phyloP scores from a whole-genome alignment of 306 rosid genomes.

The Trifolium fragiferum region DNA sequence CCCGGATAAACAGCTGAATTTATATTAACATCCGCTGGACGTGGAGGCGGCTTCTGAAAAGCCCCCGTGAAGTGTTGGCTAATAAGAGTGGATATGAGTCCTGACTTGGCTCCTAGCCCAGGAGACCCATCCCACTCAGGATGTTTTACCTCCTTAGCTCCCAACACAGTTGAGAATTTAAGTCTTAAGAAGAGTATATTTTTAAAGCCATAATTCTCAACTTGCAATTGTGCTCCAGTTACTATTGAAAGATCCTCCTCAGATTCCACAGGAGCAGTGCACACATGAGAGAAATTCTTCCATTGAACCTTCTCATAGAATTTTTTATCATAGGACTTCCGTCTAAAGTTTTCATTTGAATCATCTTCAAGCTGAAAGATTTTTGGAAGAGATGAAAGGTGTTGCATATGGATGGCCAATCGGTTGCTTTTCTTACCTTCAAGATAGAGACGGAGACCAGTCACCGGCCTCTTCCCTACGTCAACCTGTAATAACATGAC shows the following conservation, averaged over 20 bases:
- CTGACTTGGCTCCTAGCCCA: slow-evolving; percentile 83
- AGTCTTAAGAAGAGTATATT: slow-evolving; percentile 83
- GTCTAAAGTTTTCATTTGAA: slow-evolving; percentile 61
- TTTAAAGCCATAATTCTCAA: slow-evolving; percentile 82
- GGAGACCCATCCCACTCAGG: slow-evolving; percentile 98
- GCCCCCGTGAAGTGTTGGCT: slow-evolving; percentile 91
- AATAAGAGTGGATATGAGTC: slow-evolving; percentile 90
- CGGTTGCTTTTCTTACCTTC: slow-evolving; percentile 96
- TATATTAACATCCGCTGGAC: slow-evolving; percentile 91
- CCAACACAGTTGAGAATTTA: slow-evolving; percentile 69
- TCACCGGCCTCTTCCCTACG: slow-evolving; percentile 94
- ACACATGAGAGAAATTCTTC: slow-evolving; percentile 97
- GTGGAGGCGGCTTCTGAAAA: slow-evolving; percentile 84
- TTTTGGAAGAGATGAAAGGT: slow-evolving; percentile 90
- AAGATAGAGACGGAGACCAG: slow-evolving; percentile 91
- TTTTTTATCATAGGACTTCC: slow-evolving; percentile 63
- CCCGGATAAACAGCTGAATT: slow-evolving; percentile 95
- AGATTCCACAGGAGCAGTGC: slow-evolving; percentile 92
- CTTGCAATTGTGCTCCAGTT: slow-evolving; percentile 93
- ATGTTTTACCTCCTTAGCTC: slow-evolving; percentile 70
- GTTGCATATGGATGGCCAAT: slow-evolving; percentile 91
- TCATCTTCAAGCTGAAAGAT: slow-evolving; percentile 85
- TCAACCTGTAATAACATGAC: slow-evolving; percentile 74
- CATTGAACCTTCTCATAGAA: slow-evolving; percentile 94
- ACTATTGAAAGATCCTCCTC: slow-evolving; percentile 82